Percentiles rank a stretch among this genome's conserved stretches.
Evolutionary conservation across 73 alveolate species (phyloP).

Genomic region (Tetrahymena thermophila): DNA sequence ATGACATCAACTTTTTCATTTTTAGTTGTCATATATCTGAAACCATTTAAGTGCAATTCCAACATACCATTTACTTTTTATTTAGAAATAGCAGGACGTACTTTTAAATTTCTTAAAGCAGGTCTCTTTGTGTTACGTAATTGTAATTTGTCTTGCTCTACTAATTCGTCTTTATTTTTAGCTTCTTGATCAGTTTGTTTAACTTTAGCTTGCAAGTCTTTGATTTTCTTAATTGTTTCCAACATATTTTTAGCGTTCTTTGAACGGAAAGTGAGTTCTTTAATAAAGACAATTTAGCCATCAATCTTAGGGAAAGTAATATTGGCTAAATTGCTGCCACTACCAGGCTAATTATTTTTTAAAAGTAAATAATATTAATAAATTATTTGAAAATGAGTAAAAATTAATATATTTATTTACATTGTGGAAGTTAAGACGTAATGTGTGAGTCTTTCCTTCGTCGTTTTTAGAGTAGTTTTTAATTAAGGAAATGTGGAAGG

Average conservation of each 20-base stretch:
- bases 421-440: constrained; percentile 73
- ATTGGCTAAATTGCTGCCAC: neutral
- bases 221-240: constrained; percentile 16
- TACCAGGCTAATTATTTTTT: neutral
- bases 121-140: constrained; percentile 40
- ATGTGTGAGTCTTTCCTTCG: constrained; percentile 71
- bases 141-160: neutral
- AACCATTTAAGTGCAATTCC: constrained; percentile 90
- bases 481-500: constrained; percentile 82
- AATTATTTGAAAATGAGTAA: neutral
- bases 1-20: constrained; percentile 82
- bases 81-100: constrained; percentile 77
- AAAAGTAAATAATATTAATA: neutral
- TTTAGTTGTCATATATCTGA: constrained; percentile 75
- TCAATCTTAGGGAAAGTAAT: constrained; percentile 70
- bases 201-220: constrained; percentile 48
- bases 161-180: constrained; percentile 62
- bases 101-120: constrained; percentile 61
- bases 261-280: constrained; percentile 70
- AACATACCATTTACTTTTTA: constrained; percentile 79
- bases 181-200: constrained; percentile 69
- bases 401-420: constrained; percentile 42
- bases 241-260: constrained; percentile 18
- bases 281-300: constrained; percentile 73
- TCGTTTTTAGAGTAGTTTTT: constrained; percentile 78